Evolutionary conservation across 768 basidiomycete genomes (phyloP).

Genomic region (Rhodotorula diobovata): DNA sequence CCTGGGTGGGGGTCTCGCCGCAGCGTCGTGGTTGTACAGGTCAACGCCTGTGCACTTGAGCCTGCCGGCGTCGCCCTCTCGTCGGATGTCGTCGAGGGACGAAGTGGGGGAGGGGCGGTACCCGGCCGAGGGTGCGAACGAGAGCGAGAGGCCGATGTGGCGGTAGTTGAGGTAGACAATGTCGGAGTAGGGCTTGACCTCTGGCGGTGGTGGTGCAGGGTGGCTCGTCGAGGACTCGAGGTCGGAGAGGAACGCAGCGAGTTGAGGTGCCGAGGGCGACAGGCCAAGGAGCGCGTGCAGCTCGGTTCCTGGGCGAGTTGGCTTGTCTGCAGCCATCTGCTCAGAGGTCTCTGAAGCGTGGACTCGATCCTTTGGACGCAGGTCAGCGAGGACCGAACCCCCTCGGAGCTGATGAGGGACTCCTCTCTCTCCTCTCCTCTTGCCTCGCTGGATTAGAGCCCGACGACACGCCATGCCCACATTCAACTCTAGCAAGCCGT

Average conservation of each 20-base stretch:
- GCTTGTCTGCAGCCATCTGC: background rate
- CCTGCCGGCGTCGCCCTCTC: conserved; percentile 45
- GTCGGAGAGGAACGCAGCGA: conserved; percentile 5
- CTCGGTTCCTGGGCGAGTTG: no score
- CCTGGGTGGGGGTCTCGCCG: background rate
- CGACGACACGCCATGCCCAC: background rate
- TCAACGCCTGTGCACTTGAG: conserved; percentile 69
- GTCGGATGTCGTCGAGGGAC: conserved; percentile 47
- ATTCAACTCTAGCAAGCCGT: background rate
- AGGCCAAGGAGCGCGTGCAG: conserved; percentile 5
- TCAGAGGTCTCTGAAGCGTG: background rate
- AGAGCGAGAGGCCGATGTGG: conserved; percentile 71
- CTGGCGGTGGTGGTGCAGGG: conserved; percentile 32
- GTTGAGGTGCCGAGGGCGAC: background rate
- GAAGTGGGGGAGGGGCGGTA: conserved; percentile 55
- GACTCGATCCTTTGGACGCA: background rate
- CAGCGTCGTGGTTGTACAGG: conserved; percentile 61
- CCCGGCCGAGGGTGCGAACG: conserved; percentile 58
- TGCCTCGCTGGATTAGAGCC: background rate
- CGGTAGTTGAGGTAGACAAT: conserved; percentile 82
- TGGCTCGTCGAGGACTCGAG: background rate
- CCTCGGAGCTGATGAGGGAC: background rate
- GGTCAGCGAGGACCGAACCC: no score
- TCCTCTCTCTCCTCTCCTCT: background rate
- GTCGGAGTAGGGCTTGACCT: conserved; percentile 60